A percentile compares a stretch with the other conserved stretches of the same genome.
These are phyloP conservation scores for Linum trigynum DNA, from an alignment of 345 rosid genomes.

Conservation along the genomic window DNA sequence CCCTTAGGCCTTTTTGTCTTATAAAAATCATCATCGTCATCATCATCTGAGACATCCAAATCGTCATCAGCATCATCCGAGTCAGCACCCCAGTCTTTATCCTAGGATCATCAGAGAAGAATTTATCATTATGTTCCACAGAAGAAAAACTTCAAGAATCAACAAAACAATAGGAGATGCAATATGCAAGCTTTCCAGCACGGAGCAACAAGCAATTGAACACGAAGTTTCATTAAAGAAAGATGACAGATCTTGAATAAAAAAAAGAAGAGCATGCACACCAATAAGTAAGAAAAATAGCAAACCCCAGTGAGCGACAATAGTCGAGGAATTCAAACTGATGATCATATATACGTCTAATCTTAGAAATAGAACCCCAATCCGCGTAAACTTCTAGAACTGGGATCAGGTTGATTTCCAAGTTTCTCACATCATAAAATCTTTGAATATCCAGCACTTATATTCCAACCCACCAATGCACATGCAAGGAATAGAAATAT, in stretches of 20 bases:
- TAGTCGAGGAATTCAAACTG: too few species aligned
- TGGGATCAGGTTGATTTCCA: too few species aligned
- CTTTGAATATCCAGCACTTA: too few species aligned
- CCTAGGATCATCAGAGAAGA: slow-evolving; percentile 27
- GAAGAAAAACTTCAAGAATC: background rate
- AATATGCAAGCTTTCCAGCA: background rate
- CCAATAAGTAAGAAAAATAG: background rate
- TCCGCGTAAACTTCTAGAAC: too few species aligned
- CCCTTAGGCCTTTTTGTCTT: slow-evolving; percentile 49
- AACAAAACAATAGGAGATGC: background rate
- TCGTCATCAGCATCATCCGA: slow-evolving; percentile 73
- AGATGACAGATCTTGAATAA: background rate
- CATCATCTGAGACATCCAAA: slow-evolving; percentile 49
- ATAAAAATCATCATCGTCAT: slow-evolving; percentile 54
- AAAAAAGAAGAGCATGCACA: background rate
- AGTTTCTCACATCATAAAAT: too few species aligned
- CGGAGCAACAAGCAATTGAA: too few species aligned
- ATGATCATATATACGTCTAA: too few species aligned
- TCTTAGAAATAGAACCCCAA: too few species aligned
- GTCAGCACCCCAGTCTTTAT: slow-evolving; percentile 64
- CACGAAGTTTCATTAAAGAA: background rate
- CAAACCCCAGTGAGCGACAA: background rate
- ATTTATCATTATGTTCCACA: background rate
- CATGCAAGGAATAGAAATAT: too few species aligned
- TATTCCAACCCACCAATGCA: too few species aligned